These are phyloP conservation scores for Pseudogymnoascus sp. DNA, from an alignment of 2,329 filamentous ascomycete genomes.

Conservation along the genomic window DNA sequence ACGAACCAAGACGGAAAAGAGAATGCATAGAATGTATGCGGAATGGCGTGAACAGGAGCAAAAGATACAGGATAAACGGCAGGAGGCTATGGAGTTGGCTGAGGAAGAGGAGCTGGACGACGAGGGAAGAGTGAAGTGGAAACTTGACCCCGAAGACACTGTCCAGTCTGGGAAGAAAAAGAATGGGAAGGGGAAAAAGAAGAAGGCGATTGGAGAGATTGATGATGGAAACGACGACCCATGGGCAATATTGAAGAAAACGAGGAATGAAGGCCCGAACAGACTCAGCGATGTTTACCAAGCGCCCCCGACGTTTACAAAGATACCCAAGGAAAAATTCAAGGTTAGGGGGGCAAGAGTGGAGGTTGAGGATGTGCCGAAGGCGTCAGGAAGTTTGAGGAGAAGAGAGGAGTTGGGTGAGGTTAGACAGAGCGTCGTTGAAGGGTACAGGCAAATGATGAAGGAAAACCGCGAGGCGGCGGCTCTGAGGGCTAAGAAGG, in stretches of 20 bases:
- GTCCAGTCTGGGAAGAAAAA: conserved; percentile 29
- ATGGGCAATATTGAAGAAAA: conserved; percentile 26
- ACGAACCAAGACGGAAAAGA: conserved; percentile 75
- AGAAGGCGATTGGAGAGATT: conserved; percentile 37
- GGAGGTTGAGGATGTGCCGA: conserved; percentile 61
- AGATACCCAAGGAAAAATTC: conserved; percentile 28
- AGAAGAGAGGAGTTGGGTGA: conserved; percentile 65
- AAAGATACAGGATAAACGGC: conserved; percentile 33
- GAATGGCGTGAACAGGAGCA: conserved; percentile 66
- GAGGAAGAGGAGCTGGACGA: conserved; percentile 26
- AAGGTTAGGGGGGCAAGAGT: conserved; percentile 54
- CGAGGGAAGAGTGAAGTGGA: conserved; percentile 36
- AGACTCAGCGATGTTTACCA: conserved; percentile 33
- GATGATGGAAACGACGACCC: conserved; percentile 28
- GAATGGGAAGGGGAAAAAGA: conserved; percentile 24
- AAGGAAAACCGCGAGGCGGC: conserved; percentile 32
- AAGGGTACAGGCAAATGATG: conserved; percentile 67
- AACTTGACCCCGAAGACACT: conserved; percentile 48
- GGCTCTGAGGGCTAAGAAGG: not conserved
- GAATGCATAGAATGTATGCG: conserved; percentile 71
- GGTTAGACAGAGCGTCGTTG: conserved; percentile 63
- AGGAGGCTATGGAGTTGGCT: conserved; percentile 24
- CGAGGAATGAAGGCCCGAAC: conserved; percentile 23
- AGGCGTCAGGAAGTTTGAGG: conserved; percentile 61
- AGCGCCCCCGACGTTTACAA: conserved; percentile 27